Evolutionary conservation across 352 stramenopile genomes (phyloP).

Genomic region (Globisporangium radiosum): DNA sequence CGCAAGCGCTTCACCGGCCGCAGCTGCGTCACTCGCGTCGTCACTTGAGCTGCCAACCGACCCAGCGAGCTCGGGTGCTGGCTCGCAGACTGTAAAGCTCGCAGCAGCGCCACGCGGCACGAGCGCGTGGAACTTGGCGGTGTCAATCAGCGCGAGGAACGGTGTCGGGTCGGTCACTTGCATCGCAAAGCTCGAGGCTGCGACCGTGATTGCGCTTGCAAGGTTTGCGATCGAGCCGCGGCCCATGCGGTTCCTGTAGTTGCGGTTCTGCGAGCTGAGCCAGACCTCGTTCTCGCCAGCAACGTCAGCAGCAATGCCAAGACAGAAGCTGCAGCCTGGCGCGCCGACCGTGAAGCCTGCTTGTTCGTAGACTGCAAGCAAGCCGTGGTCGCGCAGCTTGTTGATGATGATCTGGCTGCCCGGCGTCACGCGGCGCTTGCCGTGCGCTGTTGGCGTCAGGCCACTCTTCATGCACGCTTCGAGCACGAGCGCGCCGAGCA

Average conservation of each 20-base stretch:
- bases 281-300: constrained; percentile 78
- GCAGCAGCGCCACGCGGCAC: constrained; percentile 44
- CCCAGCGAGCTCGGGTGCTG: constrained; percentile 40
- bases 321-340: constrained; percentile 74
- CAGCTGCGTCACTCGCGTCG: constrained; percentile 16
- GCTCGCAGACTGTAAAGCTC: constrained; percentile 39
- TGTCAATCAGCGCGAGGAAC: constrained; percentile 69
- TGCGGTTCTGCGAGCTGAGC: constrained; percentile 80
- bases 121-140: constrained; percentile 53
- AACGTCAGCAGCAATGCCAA: constrained; percentile 79
- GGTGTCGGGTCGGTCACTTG: constrained; percentile 67
- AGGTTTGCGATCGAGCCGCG: constrained; percentile 77
- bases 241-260: constrained; percentile 87
- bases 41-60: neutral
- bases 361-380: constrained; percentile 74
- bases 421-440: constrained; percentile 72
- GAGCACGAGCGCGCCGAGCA: constrained; percentile 71
- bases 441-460: constrained; percentile 42
- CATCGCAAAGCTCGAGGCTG: constrained; percentile 81
- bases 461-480: constrained; percentile 69
- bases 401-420: constrained; percentile 77
- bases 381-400: constrained; percentile 67
- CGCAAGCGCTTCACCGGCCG: constrained; percentile 22
- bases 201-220: constrained; percentile 72
- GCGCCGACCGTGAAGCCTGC: constrained; percentile 74